Evolutionary conservation across 2,329 filamentous ascomycete genomes (phyloP), one percentile per base, ranked within the genome.

Genomic region (Penicillium sclerotigenum): DNA sequence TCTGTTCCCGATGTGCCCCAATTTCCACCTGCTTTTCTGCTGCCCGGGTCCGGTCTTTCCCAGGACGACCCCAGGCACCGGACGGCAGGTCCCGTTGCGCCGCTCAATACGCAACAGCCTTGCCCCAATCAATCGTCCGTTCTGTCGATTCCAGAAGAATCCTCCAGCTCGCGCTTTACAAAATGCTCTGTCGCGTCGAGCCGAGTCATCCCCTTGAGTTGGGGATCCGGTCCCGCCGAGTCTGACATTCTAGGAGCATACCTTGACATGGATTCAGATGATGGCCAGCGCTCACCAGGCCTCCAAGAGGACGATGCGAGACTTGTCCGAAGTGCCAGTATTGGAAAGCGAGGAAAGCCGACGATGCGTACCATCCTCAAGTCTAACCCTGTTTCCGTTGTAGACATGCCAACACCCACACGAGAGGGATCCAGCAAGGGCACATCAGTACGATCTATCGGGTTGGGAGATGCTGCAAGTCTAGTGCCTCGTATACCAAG

Each of bases 111-210:
- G 13, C 61, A 58, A 16, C 60, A 52, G 67, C 69, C 54, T 65
- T 68, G 58, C 87, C 88, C 73, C 29, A 73, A 87, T 3, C 83
- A 80, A 60, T 88, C 87, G 0, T 87, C 81, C 57, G 87, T 91
- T 26, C 88, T 88, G 0, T 88, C 89, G 0, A 91, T 92, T 51
- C 87, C 86, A 0, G 89, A 91, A 70, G 88, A 91, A 68, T 83
- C 81, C 59, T 80, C 83, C 0, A 77, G 75, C 47, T 65, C 72
- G 24, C 66, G 80, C 24, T 84, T 85, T 28, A 66, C 68, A 7
- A 55, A 65, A 67, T 79, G 79, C 28, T 90, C 88, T 0, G 87
- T 84, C 65, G 88, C 75, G 22, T 91, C 89, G 3, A 91, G 87
- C 63, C 83, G 85, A 34, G 87, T 83, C 0, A 89, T 91, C 69